Conservation (phyloP, 352 stramenopile genomes). For the Phytophthora quininea region DNA sequence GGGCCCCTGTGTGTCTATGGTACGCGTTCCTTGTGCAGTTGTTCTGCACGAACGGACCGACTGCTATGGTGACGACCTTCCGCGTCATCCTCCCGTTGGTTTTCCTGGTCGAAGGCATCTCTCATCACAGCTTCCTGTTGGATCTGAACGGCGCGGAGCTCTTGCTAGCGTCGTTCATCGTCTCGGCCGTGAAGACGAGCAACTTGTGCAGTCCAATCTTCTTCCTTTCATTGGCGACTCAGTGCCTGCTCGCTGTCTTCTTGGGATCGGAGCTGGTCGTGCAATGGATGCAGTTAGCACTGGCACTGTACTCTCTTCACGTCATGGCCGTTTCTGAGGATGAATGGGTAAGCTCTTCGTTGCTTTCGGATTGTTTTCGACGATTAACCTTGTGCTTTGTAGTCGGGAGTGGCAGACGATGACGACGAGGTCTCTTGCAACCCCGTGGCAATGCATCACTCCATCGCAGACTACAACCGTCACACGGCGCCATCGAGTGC, state of each 20-base stretch:
- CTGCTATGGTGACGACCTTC: constrained; percentile 88
- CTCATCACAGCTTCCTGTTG: constrained; percentile 89
- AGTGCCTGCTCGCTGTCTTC: constrained; percentile 81
- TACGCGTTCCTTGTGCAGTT: constrained; percentile 91
- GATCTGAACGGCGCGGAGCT: constrained; percentile 89
- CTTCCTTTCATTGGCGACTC: constrained; percentile 80
- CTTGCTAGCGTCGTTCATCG: constrained; percentile 84
- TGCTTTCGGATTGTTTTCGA: constrained; percentile 3
- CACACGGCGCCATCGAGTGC: constrained; percentile 60
- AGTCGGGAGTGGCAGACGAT: constrained; percentile 61
- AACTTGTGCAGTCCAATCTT: constrained; percentile 86
- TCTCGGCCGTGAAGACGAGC: constrained; percentile 87
- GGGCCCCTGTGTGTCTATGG: constrained; percentile 89
- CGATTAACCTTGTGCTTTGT: constrained; percentile 16
- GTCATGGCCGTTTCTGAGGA: constrained; percentile 76
- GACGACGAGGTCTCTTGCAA: constrained; percentile 68
- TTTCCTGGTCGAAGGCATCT: constrained; percentile 88
- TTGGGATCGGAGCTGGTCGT: constrained; percentile 82
- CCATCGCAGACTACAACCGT: constrained; percentile 81
- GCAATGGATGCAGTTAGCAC: constrained; percentile 82
- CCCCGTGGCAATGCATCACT: constrained; percentile 57
- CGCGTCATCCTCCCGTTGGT: constrained; percentile 84
- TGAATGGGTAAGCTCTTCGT: constrained; percentile 63
- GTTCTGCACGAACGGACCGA: constrained; percentile 83
- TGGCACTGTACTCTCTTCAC: constrained; percentile 87